These are phyloP conservation scores for Fusarium begoniae DNA, from an alignment of 2,329 filamentous ascomycete species.

Conservation along the genomic window DNA sequence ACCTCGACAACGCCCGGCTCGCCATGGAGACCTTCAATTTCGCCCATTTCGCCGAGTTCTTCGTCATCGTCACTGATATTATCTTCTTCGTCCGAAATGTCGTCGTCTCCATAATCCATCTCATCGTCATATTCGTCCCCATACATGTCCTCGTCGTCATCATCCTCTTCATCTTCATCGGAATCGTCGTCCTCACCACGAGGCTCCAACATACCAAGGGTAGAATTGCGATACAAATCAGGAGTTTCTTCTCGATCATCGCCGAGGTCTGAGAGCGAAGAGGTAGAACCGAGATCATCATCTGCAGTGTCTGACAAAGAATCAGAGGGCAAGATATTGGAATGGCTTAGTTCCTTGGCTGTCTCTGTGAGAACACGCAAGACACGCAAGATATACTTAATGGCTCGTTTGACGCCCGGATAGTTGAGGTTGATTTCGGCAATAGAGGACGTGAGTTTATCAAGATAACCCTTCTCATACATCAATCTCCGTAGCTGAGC, in stretches of 20 bases:
- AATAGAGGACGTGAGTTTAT: constrained; percentile 88
- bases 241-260: constrained; percentile 93
- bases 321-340: constrained; percentile 75
- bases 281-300: constrained; percentile 87
- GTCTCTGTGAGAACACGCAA: constrained; percentile 88
- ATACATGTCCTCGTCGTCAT: constrained; percentile 92
- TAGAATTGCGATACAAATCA: constrained; percentile 95
- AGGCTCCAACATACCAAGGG: constrained; percentile 92
- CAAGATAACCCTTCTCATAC: constrained; percentile 97
- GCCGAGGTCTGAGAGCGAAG: constrained; percentile 87
- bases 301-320: constrained; percentile 76
- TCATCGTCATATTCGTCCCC: constrained; percentile 91
- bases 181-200: constrained; percentile 83
- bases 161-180: constrained; percentile 75
- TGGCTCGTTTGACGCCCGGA: constrained; percentile 88
- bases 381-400: constrained; percentile 95
- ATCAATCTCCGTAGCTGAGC: constrained; percentile 91
- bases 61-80: constrained; percentile 92
- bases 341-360: constrained; percentile 84
- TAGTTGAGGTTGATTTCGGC: constrained; percentile 96
- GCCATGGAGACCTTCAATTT: constrained; percentile 78
- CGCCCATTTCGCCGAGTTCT: constrained; percentile 82
- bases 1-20: constrained; percentile 74
- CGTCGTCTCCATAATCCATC: constrained; percentile 89
- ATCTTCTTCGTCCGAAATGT: constrained; percentile 82